Evolutionary conservation across 257 asterid genomes (phyloP).

Genomic region (Solanum sitiens): DNA sequence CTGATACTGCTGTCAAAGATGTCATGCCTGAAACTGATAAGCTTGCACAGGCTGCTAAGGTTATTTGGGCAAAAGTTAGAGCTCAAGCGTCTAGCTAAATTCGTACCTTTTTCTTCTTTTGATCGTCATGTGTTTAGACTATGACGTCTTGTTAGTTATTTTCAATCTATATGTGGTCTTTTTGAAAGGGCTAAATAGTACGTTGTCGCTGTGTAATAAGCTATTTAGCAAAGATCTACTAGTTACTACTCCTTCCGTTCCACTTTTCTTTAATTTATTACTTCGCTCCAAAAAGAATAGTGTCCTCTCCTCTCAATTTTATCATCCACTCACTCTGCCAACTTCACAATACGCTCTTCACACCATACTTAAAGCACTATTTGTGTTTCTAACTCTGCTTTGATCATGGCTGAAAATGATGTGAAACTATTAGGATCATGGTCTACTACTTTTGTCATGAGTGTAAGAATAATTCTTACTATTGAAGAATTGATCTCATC

Average conservation of each 20-base stretch:
- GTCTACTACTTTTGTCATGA: conserved; percentile 11
- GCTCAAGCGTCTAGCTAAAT: not conserved
- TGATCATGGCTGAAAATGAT: conserved; percentile 4
- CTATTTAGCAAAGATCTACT: not conserved
- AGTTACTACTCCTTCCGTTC: not conserved
- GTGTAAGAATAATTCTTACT: not conserved
- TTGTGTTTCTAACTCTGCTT: not conserved
- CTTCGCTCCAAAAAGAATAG: not conserved
- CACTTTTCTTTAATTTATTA: not conserved
- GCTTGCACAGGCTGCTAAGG: conserved; percentile 29
- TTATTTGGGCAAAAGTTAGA: not conserved
- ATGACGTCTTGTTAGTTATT: not conserved
- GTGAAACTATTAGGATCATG: conserved; percentile 13
- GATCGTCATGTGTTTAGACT: not conserved
- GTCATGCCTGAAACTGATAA: conserved; percentile 39
- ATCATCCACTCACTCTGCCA: not conserved
- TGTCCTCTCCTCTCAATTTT: not conserved
- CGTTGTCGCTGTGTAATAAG: not conserved
- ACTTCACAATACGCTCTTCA: not conserved
- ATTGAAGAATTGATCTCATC: too few species aligned
- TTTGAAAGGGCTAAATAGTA: not conserved
- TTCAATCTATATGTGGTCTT: not conserved
- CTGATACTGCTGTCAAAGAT: conserved; percentile 29
- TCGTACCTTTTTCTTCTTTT: not conserved
- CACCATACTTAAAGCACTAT: not conserved